Percentiles rank a stretch among this genome's conserved stretches.
These are phyloP conservation scores for Fagopyrum esculentum DNA, from an alignment of 148 eudicot genomes.

Conservation along the genomic window DNA sequence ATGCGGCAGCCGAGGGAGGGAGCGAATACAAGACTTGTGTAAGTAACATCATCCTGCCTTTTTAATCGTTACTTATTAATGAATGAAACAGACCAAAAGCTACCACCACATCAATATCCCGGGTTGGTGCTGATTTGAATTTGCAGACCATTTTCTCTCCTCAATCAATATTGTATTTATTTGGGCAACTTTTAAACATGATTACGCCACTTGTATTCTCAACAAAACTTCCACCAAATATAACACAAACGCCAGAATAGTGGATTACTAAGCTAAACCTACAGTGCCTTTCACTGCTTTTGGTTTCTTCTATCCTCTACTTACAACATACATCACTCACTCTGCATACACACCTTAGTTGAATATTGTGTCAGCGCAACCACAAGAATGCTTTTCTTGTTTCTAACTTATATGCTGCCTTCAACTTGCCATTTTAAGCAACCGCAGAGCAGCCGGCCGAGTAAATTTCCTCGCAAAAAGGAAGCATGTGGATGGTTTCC, in stretches of 20 bases:
- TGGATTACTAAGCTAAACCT: neutral
- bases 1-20: too few species aligned
- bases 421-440: conserved; percentile 57
- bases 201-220: neutral
- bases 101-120: neutral
- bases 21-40: too few species aligned
- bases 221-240: neutral
- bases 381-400: neutral
- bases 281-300: too few species aligned
- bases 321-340: neutral
- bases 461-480: conserved; percentile 90
- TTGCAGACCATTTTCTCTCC: neutral
- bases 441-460: conserved; percentile 74
- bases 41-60: too few species aligned
- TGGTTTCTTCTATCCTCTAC: too few species aligned
- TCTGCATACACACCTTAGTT: neutral
- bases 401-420: neutral
- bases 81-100: too few species aligned
- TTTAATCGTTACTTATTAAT: too few species aligned
- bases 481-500: conserved; percentile 74
- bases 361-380: neutral
- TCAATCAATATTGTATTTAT: neutral
- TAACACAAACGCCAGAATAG: neutral
- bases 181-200: neutral
- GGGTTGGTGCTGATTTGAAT: neutral